Conservation (phyloP, 345 rosid genomes). For the Eucalyptus guilfoylei region DNA sequence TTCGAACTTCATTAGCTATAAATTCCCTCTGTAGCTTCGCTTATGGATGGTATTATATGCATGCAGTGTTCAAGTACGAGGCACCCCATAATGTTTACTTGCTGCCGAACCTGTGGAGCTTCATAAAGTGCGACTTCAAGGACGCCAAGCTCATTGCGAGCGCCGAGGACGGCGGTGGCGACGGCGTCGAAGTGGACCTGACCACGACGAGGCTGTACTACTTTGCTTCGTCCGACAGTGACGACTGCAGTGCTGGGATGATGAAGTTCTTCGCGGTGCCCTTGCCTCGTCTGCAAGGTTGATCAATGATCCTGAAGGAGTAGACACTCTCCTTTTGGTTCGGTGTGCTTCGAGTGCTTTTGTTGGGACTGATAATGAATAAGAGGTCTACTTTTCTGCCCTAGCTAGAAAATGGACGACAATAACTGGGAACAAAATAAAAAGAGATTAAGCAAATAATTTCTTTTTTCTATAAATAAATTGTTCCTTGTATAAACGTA, state of each 20-base stretch:
- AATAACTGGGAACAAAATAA: not conserved
- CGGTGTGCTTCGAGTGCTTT: not conserved
- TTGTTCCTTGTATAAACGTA: not conserved
- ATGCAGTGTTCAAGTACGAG: conserved; percentile 4
- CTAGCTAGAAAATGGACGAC: not conserved
- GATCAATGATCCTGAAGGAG: not conserved
- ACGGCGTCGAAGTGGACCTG: not conserved
- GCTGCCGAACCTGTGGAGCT: conserved; percentile 3
- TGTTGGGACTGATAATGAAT: not conserved
- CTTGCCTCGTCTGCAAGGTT: not conserved
- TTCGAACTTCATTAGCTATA: not conserved
- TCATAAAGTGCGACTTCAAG: conserved; percentile 1
- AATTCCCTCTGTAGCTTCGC: not conserved
- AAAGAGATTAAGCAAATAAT: not conserved
- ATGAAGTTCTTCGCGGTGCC: conserved; percentile 6
- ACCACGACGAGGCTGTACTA: not conserved
- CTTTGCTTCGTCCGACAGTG: not conserved
- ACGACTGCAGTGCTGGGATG: not conserved
- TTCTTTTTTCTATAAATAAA: not conserved
- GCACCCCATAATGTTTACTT: conserved; percentile 1
- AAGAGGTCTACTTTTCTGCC: not conserved
- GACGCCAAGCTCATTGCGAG: not conserved
- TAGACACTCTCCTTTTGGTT: not conserved
- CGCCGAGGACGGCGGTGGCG: not conserved
- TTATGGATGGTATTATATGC: not conserved